phyloP scores from a whole-genome alignment of 1,284 basidiomycete genomes.

The Ceratobasidium sp. region DNA sequence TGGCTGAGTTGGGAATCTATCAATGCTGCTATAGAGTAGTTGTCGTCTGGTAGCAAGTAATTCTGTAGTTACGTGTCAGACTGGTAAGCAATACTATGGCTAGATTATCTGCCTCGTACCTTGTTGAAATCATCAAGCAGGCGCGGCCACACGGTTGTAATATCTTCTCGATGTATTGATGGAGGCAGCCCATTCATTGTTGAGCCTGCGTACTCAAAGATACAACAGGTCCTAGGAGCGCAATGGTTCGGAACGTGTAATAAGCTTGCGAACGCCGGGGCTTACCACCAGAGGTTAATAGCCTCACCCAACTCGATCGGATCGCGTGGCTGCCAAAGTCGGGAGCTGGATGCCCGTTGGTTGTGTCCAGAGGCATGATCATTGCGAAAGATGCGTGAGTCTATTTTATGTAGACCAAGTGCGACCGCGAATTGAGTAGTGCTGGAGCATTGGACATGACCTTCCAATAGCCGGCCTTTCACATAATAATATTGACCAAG shows the following conservation, averaged over 20 bases:
- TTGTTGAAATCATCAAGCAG: constrained; percentile 9
- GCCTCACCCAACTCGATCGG: constrained; percentile 23
- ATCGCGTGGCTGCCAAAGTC: constrained; percentile 7
- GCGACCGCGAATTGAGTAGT: constrained; percentile 48
- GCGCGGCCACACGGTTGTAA: constrained; percentile 34
- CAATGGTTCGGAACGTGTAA: not conserved
- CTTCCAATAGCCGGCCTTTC: constrained; percentile 75
- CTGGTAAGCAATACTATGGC: not conserved
- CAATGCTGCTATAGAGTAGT: constrained; percentile 16
- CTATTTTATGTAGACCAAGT: not conserved
- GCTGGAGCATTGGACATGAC: constrained; percentile 73
- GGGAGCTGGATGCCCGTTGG: not conserved
- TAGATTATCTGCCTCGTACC: not conserved
- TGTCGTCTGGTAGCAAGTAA: not conserved
- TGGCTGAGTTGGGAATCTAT: constrained; percentile 3
- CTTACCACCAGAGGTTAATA: constrained; percentile 35
- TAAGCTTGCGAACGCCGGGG: not conserved
- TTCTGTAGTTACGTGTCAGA: not conserved
- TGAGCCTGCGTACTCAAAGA: constrained; percentile 2
- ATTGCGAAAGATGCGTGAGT: constrained; percentile 19
- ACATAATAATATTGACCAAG: constrained; percentile 67
- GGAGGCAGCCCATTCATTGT: constrained; percentile 21
- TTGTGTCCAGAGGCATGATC: not conserved
- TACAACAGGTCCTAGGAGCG: constrained; percentile 10
- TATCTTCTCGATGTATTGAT: not conserved